A percentile compares a stretch with the other conserved stretches of the same genome.
Evolutionary conservation across 176 grass and related monocot species (phyloP).

Genomic region (Musa troglodytarum): DNA sequence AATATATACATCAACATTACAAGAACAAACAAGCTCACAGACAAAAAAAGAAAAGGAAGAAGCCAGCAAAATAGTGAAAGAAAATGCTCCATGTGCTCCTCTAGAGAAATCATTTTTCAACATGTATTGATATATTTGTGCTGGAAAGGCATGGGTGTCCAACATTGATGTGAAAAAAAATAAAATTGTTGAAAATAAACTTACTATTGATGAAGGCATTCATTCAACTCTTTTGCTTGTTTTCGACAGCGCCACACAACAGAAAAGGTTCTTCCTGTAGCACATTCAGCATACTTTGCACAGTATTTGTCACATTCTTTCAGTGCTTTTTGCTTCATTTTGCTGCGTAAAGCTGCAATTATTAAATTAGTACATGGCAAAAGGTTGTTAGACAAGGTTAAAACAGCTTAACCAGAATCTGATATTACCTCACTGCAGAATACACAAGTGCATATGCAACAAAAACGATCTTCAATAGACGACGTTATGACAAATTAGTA

Average conservation of each 20-base stretch:
- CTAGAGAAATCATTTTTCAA: not conserved
- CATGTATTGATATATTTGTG: not conserved
- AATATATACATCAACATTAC: not conserved
- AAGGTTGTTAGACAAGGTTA: not conserved
- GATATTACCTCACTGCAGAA: too few species aligned
- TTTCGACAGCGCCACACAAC: constrained; percentile 82
- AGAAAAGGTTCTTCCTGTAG: constrained; percentile 79
- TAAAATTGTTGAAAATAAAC: constrained; percentile 12
- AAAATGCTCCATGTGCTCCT: not conserved
- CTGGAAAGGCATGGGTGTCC: not conserved
- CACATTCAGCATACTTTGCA: constrained; percentile 95
- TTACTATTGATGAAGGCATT: constrained; percentile 97
- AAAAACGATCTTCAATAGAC: too few species aligned
- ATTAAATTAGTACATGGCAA: not conserved
- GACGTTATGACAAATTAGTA: too few species aligned
- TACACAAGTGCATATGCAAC: too few species aligned
- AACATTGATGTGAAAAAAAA: constrained; percentile 8
- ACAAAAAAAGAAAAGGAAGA: not conserved
- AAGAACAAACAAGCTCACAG: not conserved
- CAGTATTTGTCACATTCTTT: constrained; percentile 69
- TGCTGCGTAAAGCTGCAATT: constrained; percentile 82
- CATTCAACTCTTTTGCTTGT: constrained; percentile 82
- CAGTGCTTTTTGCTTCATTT: constrained; percentile 93
- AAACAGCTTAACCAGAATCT: not conserved
- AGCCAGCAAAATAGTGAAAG: not conserved